Evolutionary conservation across 2,329 filamentous ascomycete genomes (phyloP).

Genomic region (Aureobasidium leucospermi): DNA sequence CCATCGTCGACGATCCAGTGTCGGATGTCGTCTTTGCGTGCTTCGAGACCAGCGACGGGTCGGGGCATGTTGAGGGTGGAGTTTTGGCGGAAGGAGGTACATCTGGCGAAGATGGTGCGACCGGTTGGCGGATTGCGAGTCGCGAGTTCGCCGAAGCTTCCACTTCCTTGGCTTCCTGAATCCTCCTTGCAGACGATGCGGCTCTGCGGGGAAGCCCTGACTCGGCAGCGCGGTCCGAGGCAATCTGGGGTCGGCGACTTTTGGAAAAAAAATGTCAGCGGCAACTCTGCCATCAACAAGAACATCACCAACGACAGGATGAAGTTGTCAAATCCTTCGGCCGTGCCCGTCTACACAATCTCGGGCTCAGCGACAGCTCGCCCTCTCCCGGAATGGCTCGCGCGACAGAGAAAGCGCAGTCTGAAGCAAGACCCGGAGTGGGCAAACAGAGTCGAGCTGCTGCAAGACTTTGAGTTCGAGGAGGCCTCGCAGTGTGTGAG

Average conservation of each 20-base stretch:
- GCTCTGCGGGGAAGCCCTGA: conserved; percentile 5
- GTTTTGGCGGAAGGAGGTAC: background rate
- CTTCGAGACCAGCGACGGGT: background rate
- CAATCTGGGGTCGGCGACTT: background rate
- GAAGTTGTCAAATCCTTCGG: conserved; percentile 76
- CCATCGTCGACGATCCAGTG: background rate
- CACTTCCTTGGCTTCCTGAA: no score
- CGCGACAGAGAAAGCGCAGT: conserved; percentile 78
- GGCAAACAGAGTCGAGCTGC: conserved; percentile 83
- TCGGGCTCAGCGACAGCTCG: conserved; percentile 82
- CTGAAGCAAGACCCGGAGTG: conserved; percentile 90
- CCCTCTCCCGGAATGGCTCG: conserved; percentile 91
- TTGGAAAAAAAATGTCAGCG: conserved; percentile 7
- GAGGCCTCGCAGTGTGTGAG: conserved; percentile 87
- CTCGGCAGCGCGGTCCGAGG: background rate
- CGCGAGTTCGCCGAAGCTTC: no score
- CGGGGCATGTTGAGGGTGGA: background rate
- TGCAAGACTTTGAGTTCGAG: conserved; percentile 97
- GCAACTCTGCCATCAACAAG: background rate
- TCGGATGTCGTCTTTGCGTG: background rate
- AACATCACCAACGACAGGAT: conserved; percentile 38
- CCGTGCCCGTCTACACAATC: conserved; percentile 89
- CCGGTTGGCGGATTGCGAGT: background rate
- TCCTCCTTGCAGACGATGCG: background rate
- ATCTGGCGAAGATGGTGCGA: background rate